These are phyloP conservation scores for Globisporangium radiosum DNA, from an alignment of 352 stramenopile genomes.

Conservation along the genomic window DNA sequence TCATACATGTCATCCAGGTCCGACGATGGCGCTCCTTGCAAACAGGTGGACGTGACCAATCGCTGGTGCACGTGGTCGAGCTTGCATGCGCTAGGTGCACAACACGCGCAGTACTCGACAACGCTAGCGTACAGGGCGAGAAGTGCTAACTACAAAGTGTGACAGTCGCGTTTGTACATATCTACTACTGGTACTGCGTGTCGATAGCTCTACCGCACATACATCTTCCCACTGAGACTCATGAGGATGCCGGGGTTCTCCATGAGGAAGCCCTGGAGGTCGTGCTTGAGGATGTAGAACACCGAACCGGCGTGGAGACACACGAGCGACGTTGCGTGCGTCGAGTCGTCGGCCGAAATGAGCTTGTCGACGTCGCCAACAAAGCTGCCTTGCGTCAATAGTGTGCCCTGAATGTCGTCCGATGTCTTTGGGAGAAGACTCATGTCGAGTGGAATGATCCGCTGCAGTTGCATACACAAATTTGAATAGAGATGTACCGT, in stretches of 20 bases:
- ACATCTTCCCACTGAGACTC: slow-evolving; percentile 57
- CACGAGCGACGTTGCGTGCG: slow-evolving; percentile 55
- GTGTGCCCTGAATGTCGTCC: slow-evolving; percentile 30
- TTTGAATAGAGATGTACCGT: too few species aligned
- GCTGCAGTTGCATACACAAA: slow-evolving; percentile 16
- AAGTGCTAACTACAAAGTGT: not conserved
- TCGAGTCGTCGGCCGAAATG: slow-evolving; percentile 39
- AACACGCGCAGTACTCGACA: too few species aligned
- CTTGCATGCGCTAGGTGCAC: too few species aligned
- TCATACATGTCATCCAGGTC: too few species aligned
- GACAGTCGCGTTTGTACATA: not conserved
- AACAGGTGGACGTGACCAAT: not conserved
- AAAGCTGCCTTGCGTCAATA: slow-evolving; percentile 51
- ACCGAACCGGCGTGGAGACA: slow-evolving; percentile 43
- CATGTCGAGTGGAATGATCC: slow-evolving; percentile 53
- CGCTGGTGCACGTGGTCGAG: too few species aligned
- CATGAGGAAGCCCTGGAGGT: slow-evolving; percentile 61
- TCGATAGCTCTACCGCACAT: slow-evolving; percentile 21
- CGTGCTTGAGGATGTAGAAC: slow-evolving; percentile 59
- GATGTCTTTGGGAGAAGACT: slow-evolving; percentile 33
- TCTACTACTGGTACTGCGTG: not conserved
- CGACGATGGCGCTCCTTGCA: not conserved
- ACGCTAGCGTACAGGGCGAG: too few species aligned
- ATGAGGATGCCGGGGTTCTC: slow-evolving; percentile 75
- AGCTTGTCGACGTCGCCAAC: slow-evolving; percentile 69